Evolutionary conservation across 768 basidiomycete species (phyloP).

Genomic region (Russula abietina): DNA sequence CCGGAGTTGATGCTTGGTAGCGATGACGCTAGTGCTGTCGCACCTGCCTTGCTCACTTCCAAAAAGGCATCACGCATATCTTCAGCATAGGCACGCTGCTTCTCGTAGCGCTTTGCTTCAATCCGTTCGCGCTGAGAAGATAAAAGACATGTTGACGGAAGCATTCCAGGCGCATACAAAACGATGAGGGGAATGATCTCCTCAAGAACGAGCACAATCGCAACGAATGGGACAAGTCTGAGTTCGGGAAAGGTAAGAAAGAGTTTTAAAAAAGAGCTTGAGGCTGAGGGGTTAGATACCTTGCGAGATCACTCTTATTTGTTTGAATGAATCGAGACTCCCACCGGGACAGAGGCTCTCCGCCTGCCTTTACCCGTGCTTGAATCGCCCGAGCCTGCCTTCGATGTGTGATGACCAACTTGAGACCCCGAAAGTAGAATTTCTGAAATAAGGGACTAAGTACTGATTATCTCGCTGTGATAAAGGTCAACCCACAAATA

Average conservation of each 20-base stretch:
- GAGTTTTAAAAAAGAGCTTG: neutral
- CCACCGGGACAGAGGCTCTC: conserved; percentile 54
- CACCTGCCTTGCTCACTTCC: conserved; percentile 31
- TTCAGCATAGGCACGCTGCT: conserved; percentile 31
- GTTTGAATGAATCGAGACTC: conserved; percentile 54
- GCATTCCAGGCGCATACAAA: conserved; percentile 75
- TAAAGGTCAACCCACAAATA: conserved; percentile 35
- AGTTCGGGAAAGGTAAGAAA: conserved; percentile 12
- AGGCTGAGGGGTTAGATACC: conserved; percentile 39
- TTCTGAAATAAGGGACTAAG: conserved; percentile 38
- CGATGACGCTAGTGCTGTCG: conserved; percentile 31
- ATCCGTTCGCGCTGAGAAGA: conserved; percentile 73
- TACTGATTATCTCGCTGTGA: neutral
- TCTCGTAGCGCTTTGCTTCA: conserved; percentile 44
- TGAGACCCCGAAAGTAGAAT: conserved; percentile 79
- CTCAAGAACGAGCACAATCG: conserved; percentile 69
- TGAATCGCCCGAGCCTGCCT: conserved; percentile 49
- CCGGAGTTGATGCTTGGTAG: conserved; percentile 27
- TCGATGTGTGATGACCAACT: conserved; percentile 60
- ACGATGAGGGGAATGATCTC: conserved; percentile 80
- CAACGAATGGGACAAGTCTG: conserved; percentile 73
- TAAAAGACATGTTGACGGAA: conserved; percentile 82
- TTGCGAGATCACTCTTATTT: conserved; percentile 61
- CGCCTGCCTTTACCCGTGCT: conserved; percentile 52
- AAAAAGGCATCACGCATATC: conserved; percentile 25